Evolutionary conservation across 768 basidiomycete species (phyloP).

Genomic region (Pleurotus citrinopileatus): DNA sequence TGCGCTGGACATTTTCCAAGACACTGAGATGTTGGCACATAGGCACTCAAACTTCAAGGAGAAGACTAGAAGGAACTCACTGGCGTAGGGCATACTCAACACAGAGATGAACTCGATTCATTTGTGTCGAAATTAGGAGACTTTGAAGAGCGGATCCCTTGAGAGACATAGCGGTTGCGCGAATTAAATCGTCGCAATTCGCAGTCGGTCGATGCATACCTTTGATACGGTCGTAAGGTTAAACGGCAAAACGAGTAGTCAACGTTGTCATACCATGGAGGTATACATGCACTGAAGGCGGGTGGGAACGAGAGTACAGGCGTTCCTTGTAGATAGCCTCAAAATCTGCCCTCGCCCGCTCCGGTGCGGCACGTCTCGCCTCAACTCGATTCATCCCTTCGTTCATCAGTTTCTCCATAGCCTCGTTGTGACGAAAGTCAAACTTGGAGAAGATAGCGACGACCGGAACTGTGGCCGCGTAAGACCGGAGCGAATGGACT

Average conservation of each 20-base stretch:
- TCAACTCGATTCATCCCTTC: constrained; percentile 12
- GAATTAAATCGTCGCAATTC: constrained; percentile 1
- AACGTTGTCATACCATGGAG: constrained; percentile 13
- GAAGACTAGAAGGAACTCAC: not conserved
- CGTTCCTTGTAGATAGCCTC: constrained; percentile 15
- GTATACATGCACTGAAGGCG: constrained; percentile 15
- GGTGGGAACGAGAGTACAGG: constrained; percentile 14
- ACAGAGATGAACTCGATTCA: constrained; percentile 1
- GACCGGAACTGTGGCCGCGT: constrained; percentile 29
- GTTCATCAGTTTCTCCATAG: constrained; percentile 15
- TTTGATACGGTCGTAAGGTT: not conserved
- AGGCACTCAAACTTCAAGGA: not conserved
- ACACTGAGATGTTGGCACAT: not conserved
- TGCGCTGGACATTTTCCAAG: not conserved
- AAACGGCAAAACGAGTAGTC: not conserved
- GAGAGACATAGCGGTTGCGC: not conserved
- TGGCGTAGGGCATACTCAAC: constrained; percentile 2
- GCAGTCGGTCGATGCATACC: constrained; percentile 1
- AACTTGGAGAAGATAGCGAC: constrained; percentile 36
- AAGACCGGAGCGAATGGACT: not conserved
- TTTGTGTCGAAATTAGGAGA: not conserved
- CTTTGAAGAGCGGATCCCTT: not conserved
- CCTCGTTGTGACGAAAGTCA: constrained; percentile 24
- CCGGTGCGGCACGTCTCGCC: constrained; percentile 9
- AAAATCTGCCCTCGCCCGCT: constrained; percentile 10